Conservation (phyloP, 179 eudicot genomes). For the Beta macrorhiza region DNA sequence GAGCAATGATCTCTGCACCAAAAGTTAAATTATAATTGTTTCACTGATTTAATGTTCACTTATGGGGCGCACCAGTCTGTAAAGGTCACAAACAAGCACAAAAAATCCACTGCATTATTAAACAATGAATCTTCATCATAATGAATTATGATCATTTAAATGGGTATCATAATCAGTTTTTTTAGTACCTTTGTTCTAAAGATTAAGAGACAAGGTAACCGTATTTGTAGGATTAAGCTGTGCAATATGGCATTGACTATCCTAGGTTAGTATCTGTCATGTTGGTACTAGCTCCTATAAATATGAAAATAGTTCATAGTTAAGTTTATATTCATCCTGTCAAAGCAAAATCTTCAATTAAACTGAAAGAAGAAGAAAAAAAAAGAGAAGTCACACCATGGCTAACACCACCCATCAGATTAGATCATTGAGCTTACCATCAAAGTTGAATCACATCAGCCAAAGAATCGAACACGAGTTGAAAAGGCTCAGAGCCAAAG, state of each 20-base stretch:
- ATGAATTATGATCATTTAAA: not conserved
- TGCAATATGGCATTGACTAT: not conserved
- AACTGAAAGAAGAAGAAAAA: not conserved
- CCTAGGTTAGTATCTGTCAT: not conserved
- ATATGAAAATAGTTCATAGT: not conserved
- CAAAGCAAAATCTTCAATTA: not conserved
- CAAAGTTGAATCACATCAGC: slow-evolving; percentile 29
- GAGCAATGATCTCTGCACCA: not conserved
- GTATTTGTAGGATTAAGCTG: not conserved
- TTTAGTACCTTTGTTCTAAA: not conserved
- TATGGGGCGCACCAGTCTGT: not conserved
- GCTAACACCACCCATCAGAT: not conserved
- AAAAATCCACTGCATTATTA: not conserved
- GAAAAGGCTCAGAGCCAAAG: slow-evolving; percentile 29
- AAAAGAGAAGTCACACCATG: not conserved
- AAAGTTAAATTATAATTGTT: not conserved
- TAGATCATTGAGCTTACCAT: slow-evolving; percentile 38
- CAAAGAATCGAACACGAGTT: slow-evolving; percentile 31
- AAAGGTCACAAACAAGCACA: not conserved
- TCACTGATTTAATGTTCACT: not conserved
- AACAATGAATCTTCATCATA: not conserved
- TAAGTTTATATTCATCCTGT: not conserved
- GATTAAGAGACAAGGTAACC: not conserved
- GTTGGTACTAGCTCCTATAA: not conserved
- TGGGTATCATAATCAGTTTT: not conserved